These are phyloP conservation scores for Podospora appendiculata DNA, from an alignment of 495 filamentous ascomycete genomes.

Conservation along the genomic window DNA sequence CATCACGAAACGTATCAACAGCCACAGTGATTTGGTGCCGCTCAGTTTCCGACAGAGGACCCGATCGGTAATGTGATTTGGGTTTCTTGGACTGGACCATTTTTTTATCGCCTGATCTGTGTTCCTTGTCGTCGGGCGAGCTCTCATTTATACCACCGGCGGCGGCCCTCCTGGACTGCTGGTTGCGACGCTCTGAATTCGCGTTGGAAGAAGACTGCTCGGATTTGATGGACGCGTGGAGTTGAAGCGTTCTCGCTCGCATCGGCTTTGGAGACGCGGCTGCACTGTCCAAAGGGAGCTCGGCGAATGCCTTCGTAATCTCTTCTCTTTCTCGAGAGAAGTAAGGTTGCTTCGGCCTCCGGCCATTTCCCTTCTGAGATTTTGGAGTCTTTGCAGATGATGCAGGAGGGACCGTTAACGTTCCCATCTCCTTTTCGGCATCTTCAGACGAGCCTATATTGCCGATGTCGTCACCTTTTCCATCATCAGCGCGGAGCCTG, in stretches of 20 bases:
- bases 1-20: constrained; percentile 29
- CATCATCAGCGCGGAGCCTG: neutral
- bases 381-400: neutral
- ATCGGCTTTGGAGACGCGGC: neutral
- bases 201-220: neutral
- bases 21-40: constrained; percentile 21
- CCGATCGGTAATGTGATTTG: constrained; percentile 13
- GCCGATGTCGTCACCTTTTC: no score
- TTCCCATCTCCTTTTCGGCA: neutral
- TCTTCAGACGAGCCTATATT: neutral
- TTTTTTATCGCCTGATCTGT: neutral
- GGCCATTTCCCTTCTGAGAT: neutral
- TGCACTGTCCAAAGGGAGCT: constrained; percentile 5
- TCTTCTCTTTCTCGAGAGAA: constrained; percentile 5
- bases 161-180: constrained; percentile 1
- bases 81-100: neutral
- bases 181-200: neutral
- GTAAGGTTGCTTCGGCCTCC: constrained; percentile 9
- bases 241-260: neutral
- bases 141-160: neutral
- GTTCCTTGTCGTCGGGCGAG: neutral
- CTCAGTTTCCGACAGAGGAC: constrained; percentile 24
- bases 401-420: neutral
- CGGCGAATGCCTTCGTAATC: constrained; percentile 3
- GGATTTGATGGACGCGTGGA: neutral